Evolutionary conservation across 371 early-diverging fungal species (phyloP).

Genomic region (Saksenaea vasiformis): DNA sequence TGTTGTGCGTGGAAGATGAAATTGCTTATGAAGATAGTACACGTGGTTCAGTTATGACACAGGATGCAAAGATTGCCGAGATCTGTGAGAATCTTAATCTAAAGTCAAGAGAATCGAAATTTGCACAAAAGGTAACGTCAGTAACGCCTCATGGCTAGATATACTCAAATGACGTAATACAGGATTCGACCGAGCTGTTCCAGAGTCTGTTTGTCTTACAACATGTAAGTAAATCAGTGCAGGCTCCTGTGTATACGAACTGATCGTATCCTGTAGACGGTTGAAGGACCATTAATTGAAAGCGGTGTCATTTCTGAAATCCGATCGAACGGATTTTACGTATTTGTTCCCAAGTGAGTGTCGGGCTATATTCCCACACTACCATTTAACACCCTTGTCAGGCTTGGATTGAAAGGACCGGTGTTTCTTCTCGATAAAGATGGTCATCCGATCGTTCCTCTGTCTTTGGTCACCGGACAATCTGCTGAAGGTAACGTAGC

Average conservation of each 20-base stretch:
- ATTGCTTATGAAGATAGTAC: slow-evolving; percentile 18
- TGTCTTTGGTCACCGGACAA: slow-evolving; percentile 60
- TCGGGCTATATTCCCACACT: neutral
- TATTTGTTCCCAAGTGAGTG: slow-evolving; percentile 65
- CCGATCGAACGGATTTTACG: slow-evolving; percentile 73
- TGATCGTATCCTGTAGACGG: slow-evolving; percentile 19
- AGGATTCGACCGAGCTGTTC: slow-evolving; percentile 78
- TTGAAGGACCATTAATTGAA: slow-evolving; percentile 50
- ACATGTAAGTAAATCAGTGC: slow-evolving; percentile 28
- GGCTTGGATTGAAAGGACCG: slow-evolving; percentile 70
- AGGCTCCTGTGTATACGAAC: neutral
- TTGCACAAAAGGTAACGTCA: slow-evolving; percentile 61
- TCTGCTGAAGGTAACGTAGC: slow-evolving; percentile 28
- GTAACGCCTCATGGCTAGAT: neutral
- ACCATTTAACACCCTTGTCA: neutral
- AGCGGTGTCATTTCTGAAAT: slow-evolving; percentile 75
- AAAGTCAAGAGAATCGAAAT: slow-evolving; percentile 73
- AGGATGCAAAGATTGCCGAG: slow-evolving; percentile 48
- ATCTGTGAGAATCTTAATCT: slow-evolving; percentile 65
- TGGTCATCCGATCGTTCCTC: slow-evolving; percentile 54
- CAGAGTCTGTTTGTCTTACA: slow-evolving; percentile 74
- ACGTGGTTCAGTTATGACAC: slow-evolving; percentile 31
- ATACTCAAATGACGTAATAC: neutral
- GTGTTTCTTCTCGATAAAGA: slow-evolving; percentile 66
- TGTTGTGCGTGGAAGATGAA: slow-evolving; percentile 45